phyloP scores from a whole-genome alignment of 306 rosid genomes.

The Vigna reflexopilosa region DNA sequence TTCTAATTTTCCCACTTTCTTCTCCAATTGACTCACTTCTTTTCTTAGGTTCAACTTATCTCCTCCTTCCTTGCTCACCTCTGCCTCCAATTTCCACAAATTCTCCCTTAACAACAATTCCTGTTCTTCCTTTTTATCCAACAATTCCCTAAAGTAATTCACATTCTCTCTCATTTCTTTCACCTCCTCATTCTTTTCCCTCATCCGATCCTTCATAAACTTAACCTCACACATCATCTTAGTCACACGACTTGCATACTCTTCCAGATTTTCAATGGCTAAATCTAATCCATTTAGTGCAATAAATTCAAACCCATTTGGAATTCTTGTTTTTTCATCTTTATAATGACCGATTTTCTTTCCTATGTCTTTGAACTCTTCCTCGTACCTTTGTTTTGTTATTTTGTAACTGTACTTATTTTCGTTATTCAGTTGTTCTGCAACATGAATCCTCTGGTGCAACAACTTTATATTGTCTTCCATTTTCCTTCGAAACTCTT shows the following conservation, averaged over 20 bases:
- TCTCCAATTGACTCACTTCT: conserved; percentile 61
- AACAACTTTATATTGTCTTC: conserved; percentile 67
- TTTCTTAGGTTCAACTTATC: conserved; percentile 62
- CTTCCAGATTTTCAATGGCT: conserved; percentile 47
- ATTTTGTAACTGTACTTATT: conserved; percentile 58
- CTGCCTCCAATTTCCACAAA: conserved; percentile 68
- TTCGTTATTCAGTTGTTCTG: conserved; percentile 74
- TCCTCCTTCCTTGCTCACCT: conserved; percentile 67
- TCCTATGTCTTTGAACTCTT: conserved; percentile 51
- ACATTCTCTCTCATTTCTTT: conserved; percentile 42
- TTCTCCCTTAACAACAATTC: conserved; percentile 61
- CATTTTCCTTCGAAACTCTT: conserved; percentile 51
- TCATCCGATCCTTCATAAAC: conserved; percentile 56
- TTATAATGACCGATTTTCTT: conserved; percentile 52
- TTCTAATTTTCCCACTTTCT: conserved; percentile 62
- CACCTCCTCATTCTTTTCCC: conserved; percentile 48
- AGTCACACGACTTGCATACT: conserved; percentile 44
- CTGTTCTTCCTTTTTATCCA: conserved; percentile 60
- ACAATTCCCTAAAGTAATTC: conserved; percentile 38
- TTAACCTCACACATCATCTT: conserved; percentile 53
- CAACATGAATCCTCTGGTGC: conserved; percentile 65
- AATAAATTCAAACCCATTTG: background rate
- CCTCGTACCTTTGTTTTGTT: conserved; percentile 49
- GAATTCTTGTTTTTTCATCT: conserved; percentile 26
- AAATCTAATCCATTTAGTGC: conserved; percentile 41